phyloP scores from a whole-genome alignment of 345 rosid species.

The Gossypium turneri region DNA sequence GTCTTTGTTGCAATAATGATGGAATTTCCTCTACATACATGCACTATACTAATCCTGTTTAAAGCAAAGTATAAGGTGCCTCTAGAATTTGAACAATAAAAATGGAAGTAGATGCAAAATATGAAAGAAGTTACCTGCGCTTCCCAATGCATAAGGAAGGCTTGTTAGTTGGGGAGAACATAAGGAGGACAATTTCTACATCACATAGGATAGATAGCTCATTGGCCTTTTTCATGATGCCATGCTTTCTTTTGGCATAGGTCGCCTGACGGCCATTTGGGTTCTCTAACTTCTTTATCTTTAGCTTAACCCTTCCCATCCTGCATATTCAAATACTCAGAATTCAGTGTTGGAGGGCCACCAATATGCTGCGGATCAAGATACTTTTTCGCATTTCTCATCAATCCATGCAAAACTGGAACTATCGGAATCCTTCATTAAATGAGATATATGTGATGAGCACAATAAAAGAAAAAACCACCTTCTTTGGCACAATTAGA shows the following conservation, averaged over 20 bases:
- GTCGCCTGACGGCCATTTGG: constrained; percentile 64
- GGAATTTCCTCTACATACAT: not conserved
- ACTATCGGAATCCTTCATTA: not conserved
- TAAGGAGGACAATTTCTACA: constrained; percentile 51
- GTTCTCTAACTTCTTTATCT: constrained; percentile 66
- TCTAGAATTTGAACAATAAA: not conserved
- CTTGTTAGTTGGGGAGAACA: constrained; percentile 73
- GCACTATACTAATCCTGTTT: not conserved
- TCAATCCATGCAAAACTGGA: not conserved
- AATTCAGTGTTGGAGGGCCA: not conserved
- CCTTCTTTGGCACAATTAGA: not conserved
- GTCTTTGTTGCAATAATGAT: not conserved
- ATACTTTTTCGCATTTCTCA: not conserved
- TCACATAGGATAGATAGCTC: constrained; percentile 71
- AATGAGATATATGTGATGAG: not conserved
- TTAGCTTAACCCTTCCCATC: constrained; percentile 82
- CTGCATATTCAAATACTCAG: constrained; percentile 27
- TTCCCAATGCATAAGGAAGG: constrained; percentile 54
- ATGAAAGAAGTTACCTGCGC: constrained; percentile 38
- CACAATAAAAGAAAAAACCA: not conserved
- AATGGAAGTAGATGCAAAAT: not conserved
- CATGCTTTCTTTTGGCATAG: constrained; percentile 63
- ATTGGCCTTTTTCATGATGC: constrained; percentile 73
- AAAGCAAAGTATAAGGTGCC: not conserved
- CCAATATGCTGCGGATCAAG: not conserved